Evolutionary conservation across 1,139 yeast species (phyloP).

Genomic region (Yamadazyma dushanensis): DNA sequence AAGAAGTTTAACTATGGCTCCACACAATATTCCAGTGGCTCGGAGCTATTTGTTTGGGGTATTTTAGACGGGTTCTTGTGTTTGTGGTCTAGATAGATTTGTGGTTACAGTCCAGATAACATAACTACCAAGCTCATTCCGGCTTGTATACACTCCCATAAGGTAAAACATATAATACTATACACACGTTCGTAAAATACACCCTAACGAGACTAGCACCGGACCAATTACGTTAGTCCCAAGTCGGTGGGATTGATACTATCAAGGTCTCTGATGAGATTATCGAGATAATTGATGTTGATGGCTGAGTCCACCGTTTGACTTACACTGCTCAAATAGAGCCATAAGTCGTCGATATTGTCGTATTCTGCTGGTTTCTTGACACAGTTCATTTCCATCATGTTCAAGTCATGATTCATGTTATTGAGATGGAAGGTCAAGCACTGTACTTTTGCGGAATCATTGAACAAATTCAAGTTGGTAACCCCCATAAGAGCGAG

Average conservation of each 20-base stretch:
- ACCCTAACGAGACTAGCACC: conserved; percentile 6
- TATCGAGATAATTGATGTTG: conserved; percentile 1
- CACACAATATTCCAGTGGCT: too few species aligned
- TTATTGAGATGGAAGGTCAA: not conserved
- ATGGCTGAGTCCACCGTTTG: not conserved
- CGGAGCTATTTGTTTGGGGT: too few species aligned
- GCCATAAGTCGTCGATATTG: conserved; percentile 4
- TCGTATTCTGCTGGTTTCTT: not conserved
- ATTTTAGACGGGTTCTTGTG: too few species aligned
- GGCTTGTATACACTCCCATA: too few species aligned
- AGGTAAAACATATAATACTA: too few species aligned
- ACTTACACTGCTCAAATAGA: conserved; percentile 2
- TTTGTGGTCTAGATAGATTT: too few species aligned
- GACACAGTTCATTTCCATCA: not conserved
- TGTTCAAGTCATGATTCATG: conserved; percentile 1
- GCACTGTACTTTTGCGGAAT: conserved; percentile 1
- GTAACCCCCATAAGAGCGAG: not conserved
- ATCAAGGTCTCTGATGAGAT: conserved; percentile 3
- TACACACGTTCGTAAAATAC: not conserved
- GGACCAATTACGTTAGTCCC: not conserved
- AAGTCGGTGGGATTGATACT: not conserved
- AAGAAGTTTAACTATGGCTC: too few species aligned
- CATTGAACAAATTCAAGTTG: conserved; percentile 4
- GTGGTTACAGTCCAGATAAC: too few species aligned
- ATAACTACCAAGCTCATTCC: too few species aligned